Base-by-base conservation (phyloP, 305 asterid species). In the Withania somnifera region DNA sequence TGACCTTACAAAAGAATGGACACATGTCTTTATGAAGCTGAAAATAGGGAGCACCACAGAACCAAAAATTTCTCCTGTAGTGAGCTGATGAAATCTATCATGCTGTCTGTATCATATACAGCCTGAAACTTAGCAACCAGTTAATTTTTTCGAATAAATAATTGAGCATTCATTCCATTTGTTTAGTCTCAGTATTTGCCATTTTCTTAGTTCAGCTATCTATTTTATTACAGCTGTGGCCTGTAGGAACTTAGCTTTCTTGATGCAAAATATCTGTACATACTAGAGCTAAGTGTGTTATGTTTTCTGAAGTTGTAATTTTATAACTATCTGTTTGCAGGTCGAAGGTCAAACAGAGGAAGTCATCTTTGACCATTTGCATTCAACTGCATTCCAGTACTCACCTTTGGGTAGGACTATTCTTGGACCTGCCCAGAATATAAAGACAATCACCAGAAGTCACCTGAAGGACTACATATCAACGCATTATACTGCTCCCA, bases 381-480 rank as follows among this genome's bases (percentile, higher is more conserved):
- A 95, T 83, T 93, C 98, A 78, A 92, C 98, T 86, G 98, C 98
- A 69, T 95, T 92, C 92, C 98, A 93, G 88, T 88, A 92, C 82
- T 84, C 98, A 4, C 95, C 98, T 66, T 87, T 94, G 78, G 98
- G 97, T 38, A 90, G 98, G 89, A 92, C 97, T 71, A 93, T 95
- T 57, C 97, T 95, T 19, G 98, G 98, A 67, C 94, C 98, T 82
- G 97, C 98, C 81, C 89, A 88, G 64, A 95, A 95, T 86, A 86
- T 95, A 79, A 89, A 78, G 87, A 82, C 79, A 53, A 95, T 95
- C 77, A 85, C 92, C 84, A 87, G 83, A 84, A 75, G 84, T 66
- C 88, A 92, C 63, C 86, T 95, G 64, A 86, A 85, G 80, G 88
- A 90, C 77, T 95, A 95, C 85, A 90, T 91, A 66, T 83, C 91